Evolutionary conservation across 345 rosid species (phyloP).

Genomic region (Mercurialis annua): DNA sequence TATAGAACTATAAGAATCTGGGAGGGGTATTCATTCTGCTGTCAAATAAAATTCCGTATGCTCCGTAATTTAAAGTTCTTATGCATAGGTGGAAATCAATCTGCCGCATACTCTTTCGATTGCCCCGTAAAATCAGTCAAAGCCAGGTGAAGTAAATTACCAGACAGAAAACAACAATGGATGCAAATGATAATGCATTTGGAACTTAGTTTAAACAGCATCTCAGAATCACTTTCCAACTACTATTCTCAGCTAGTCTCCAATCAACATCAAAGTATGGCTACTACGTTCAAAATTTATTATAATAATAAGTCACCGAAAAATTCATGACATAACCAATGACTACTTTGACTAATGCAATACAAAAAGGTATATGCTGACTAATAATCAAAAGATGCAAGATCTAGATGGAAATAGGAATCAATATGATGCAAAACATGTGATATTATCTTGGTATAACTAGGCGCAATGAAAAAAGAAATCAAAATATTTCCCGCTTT

Average conservation of each 20-base stretch:
- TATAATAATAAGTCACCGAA: background rate
- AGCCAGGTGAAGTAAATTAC: background rate
- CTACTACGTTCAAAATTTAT: background rate
- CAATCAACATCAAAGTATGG: slow-evolving; percentile 5
- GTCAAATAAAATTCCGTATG: too few relatives aligned
- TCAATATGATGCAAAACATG: too few relatives aligned
- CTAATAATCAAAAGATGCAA: background rate
- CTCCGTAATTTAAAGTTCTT: too few relatives aligned
- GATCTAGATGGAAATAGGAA: too few relatives aligned
- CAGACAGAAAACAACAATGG: slow-evolving; percentile 8
- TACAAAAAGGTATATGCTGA: background rate
- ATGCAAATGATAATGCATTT: slow-evolving; percentile 16
- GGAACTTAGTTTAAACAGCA: slow-evolving; percentile 28
- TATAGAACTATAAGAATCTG: too few relatives aligned
- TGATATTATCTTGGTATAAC: too few relatives aligned
- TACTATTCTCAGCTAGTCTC: slow-evolving; percentile 7
- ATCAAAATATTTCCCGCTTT: too few relatives aligned
- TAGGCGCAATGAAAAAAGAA: too few relatives aligned
- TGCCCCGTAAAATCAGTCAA: slow-evolving; percentile 5
- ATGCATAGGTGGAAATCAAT: background rate
- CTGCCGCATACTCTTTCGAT: background rate
- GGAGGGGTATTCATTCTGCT: too few relatives aligned
- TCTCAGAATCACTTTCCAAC: slow-evolving; percentile 24
- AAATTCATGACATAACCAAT: slow-evolving; percentile 4
- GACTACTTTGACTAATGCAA: slow-evolving; percentile 5